Evolutionary conservation across 345 rosid species (phyloP), one percentile per base, ranked within the genome.

Genomic region (Laguncularia racemosa): DNA sequence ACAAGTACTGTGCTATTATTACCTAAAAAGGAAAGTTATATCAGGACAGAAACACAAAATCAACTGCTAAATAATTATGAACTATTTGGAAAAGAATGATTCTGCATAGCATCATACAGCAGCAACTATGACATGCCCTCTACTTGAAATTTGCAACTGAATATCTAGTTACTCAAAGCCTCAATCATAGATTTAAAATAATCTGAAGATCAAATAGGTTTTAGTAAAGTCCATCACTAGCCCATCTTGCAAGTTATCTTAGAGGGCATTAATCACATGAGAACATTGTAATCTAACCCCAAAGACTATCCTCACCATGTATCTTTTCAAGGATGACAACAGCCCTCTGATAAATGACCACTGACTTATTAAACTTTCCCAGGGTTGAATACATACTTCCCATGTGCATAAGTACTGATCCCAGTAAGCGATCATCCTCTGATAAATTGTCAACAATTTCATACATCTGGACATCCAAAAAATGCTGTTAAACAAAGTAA

Each of bases 361-460:
- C 23, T 57, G 98, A 91, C 46, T 82, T 74, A 69, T 81, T 85
- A n/a, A 69, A 75, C 67, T 71, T 82, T 54, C 84, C 90, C 74
- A 88, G 50, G 23, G 76, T 64, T 46, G 91, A 79, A 78, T 82
- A 80, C 88, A 91, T 84, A 65, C 92, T 81, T 51, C 87, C 96
- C 81, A 78, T 76, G 68, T 91, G 98, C 69, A 76, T 62, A 53
- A 88, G 73, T 52, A 91, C 67, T 59, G 87, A 78, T 72, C 81
- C 96, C 70, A 91, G 69, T 73, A 85, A 83, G 23, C 76, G 75
- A 52, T 80, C 86, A 2, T 75, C 76, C 48, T 80, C 88, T 48
- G 59, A 69, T 65, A 76, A 56, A 61, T 56, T 28, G 46, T 67
- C 78, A 68, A 83, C 82, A 48, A 88, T 55, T 72, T 62, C 79